Conservation (phyloP, 768 basidiomycete species). For the Macrocybe gigantea region DNA sequence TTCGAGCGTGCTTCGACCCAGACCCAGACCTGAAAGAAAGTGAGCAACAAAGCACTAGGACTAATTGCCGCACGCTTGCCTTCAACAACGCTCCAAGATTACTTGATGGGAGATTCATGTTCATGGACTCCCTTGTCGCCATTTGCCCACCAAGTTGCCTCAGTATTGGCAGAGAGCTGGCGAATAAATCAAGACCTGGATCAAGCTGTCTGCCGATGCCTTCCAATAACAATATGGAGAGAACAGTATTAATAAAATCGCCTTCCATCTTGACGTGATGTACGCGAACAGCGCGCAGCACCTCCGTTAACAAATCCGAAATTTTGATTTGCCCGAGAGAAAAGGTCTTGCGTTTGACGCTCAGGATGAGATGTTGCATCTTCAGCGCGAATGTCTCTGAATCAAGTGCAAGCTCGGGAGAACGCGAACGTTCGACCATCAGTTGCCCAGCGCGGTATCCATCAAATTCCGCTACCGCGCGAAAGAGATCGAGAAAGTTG, state of each 20-base stretch:
- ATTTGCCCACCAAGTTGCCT: slow-evolving; percentile 89
- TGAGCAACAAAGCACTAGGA: slow-evolving; percentile 1
- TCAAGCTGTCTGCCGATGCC: slow-evolving; percentile 95
- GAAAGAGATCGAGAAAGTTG: slow-evolving; percentile 97
- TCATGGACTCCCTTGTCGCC: slow-evolving; percentile 60
- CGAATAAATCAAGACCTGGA: slow-evolving; percentile 89
- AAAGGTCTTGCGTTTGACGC: slow-evolving; percentile 95
- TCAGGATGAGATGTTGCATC: slow-evolving; percentile 93
- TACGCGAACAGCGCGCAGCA: slow-evolving; percentile 75
- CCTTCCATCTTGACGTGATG: slow-evolving; percentile 99
- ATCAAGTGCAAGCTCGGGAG: slow-evolving; percentile 86
- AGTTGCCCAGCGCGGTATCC: slow-evolving; percentile 93
- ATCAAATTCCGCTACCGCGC: slow-evolving; percentile 93
- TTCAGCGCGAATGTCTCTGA: slow-evolving; percentile 94
- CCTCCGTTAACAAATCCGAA: slow-evolving; percentile 86
- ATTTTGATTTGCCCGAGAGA: slow-evolving; percentile 96
- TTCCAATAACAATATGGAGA: slow-evolving; percentile 88
- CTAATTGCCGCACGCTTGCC: slow-evolving; percentile 35
- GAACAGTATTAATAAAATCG: slow-evolving; percentile 97
- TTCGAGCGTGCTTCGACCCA: slow-evolving; percentile 89
- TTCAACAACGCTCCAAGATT: slow-evolving; percentile 86
- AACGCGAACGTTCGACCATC: slow-evolving; percentile 92
- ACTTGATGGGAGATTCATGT: slow-evolving; percentile 53
- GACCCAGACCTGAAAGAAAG: slow-evolving; percentile 68
- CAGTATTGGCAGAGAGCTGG: slow-evolving; percentile 90